Percentiles rank a stretch among this genome's conserved stretches.
Evolutionary conservation across 352 stramenopile genomes (phyloP).

Genomic region (Phytophthora agathidicida): DNA sequence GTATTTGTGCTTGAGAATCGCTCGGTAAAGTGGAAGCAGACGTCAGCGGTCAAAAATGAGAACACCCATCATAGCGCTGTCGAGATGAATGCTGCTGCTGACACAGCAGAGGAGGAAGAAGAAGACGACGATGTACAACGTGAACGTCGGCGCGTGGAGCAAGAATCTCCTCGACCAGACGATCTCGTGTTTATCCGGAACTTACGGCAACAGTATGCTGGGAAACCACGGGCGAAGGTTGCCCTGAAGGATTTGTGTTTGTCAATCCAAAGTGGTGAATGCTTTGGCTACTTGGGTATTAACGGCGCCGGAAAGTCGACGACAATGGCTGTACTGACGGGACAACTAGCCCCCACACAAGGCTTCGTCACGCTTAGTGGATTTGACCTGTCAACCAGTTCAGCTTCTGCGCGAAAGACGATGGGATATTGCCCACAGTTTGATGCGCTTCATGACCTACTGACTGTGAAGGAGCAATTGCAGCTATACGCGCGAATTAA

Average conservation of each 20-base stretch:
- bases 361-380: slow-evolving; percentile 59
- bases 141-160: slow-evolving; percentile 41
- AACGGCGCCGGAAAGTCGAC: slow-evolving; percentile 91
- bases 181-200: slow-evolving; percentile 54
- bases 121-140: slow-evolving; percentile 57
- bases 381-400: slow-evolving; percentile 45
- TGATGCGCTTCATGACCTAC: slow-evolving; percentile 92
- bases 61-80: slow-evolving; percentile 13
- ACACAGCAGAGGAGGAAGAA: slow-evolving; percentile 24
- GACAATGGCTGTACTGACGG: slow-evolving; percentile 79
- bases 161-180: slow-evolving; percentile 11
- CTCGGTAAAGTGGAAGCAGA: slow-evolving; percentile 43
- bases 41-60: background rate
- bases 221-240: slow-evolving; percentile 85
- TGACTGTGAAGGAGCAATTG: slow-evolving; percentile 93
- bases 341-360: slow-evolving; percentile 50
- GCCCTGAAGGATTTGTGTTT: slow-evolving; percentile 83
- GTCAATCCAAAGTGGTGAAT: slow-evolving; percentile 70
- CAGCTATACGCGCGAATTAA: slow-evolving; percentile 92
- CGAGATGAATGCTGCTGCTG: slow-evolving; percentile 42
- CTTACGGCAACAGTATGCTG: slow-evolving; percentile 50
- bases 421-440: slow-evolving; percentile 95
- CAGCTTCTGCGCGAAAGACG: slow-evolving; percentile 36
- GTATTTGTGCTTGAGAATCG: slow-evolving; percentile 57
- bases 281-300: slow-evolving; percentile 90